These are phyloP conservation scores for Gnomoniopsis sp. DNA, from an alignment of 2,329 filamentous ascomycete genomes.

Conservation along the genomic window DNA sequence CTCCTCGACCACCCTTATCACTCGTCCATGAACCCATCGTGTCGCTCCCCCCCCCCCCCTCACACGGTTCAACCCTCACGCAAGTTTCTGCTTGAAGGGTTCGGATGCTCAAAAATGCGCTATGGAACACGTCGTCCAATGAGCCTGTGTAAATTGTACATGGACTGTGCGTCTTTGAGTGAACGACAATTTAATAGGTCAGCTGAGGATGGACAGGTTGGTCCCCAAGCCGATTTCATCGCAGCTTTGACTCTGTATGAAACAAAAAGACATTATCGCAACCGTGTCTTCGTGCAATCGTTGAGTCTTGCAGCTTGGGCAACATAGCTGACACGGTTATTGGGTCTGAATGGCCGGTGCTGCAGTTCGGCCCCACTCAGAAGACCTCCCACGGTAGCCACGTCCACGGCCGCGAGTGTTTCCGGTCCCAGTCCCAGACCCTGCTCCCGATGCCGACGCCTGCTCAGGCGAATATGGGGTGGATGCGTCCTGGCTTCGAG, in stretches of 20 bases:
- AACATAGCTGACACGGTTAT: constrained; percentile 3
- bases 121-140: constrained; percentile 3
- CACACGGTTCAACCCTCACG: not conserved
- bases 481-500: constrained; percentile 23
- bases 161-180: constrained; percentile 5
- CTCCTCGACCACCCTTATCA: not conserved
- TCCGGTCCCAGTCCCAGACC: not conserved
- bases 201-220: constrained; percentile 5
- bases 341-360: constrained; percentile 24
- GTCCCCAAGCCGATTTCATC: constrained; percentile 6
- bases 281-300: not conserved
- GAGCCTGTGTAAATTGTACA: constrained; percentile 15
- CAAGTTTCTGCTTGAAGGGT: not conserved
- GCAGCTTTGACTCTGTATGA: constrained; percentile 5
- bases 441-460: constrained; percentile 19
- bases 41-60: constrained; percentile 1
- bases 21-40: constrained; percentile 1
- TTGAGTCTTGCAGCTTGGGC: not conserved
- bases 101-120: constrained; percentile 3
- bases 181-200: constrained; percentile 2
- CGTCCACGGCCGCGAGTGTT: constrained; percentile 29
- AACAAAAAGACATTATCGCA: not conserved
- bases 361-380: constrained; percentile 37
- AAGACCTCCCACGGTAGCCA: constrained; percentile 39
- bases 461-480: constrained; percentile 27